Evolutionary conservation across 208 protist genomes (phyloP).

Genomic region (Tetramitus jugosus): DNA sequence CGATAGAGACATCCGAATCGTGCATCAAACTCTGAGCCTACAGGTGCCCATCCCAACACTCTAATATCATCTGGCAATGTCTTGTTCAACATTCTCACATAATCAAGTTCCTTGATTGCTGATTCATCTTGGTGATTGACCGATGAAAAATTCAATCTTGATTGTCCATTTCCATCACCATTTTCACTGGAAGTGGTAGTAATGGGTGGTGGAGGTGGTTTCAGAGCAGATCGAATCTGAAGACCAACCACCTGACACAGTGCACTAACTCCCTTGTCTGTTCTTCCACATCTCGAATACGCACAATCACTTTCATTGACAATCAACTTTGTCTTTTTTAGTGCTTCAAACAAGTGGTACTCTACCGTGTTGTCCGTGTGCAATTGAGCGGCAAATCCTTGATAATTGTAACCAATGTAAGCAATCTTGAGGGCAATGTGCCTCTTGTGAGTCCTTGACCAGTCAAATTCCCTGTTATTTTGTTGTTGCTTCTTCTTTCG

Average conservation of each 20-base stretch:
- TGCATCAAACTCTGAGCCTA: conserved; percentile 74
- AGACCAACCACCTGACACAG: not conserved
- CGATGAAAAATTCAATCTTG: not conserved
- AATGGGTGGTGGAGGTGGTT: no score
- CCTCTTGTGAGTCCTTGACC: conserved; percentile 25
- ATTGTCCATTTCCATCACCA: not conserved
- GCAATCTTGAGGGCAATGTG: conserved; percentile 55
- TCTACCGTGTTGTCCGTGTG: conserved; percentile 4
- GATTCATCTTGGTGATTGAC: no score
- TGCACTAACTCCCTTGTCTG: conserved; percentile 68
- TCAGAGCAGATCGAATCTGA: not conserved
- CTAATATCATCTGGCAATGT: conserved; percentile 82
- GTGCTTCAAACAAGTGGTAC: conserved; percentile 22
- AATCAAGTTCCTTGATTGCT: conserved; percentile 62
- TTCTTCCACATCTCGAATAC: conserved; percentile 63
- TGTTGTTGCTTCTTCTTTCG: conserved; percentile 33
- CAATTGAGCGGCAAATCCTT: conserved; percentile 52
- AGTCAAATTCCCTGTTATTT: conserved; percentile 28
- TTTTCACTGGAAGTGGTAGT: not conserved
- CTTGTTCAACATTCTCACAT: conserved; percentile 83
- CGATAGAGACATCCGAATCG: conserved; percentile 69
- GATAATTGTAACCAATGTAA: conserved; percentile 59
- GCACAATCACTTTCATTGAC: conserved; percentile 14
- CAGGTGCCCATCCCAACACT: conserved; percentile 77
- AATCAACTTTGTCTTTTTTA: conserved; percentile 18